Percentiles rank a stretch among this genome's conserved stretches.
Evolutionary conservation across 768 basidiomycete genomes (phyloP).

Genomic region (Boletus fagicola): DNA sequence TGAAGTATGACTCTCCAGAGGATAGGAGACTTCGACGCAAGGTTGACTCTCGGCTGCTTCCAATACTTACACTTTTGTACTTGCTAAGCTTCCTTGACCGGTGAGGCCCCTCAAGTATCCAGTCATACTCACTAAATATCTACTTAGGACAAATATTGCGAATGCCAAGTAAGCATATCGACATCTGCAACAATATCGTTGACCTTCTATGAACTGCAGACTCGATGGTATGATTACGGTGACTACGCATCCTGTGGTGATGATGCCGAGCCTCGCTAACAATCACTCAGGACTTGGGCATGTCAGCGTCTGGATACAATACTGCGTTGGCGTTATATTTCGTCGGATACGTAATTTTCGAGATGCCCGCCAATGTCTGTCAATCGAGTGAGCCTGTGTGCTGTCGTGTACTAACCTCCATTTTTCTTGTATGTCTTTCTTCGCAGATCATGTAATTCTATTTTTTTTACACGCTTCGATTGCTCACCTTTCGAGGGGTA

Average conservation of each 20-base stretch:
- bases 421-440: background rate
- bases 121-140: background rate
- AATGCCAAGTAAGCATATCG: conserved; percentile 35
- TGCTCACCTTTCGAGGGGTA: conserved; percentile 21
- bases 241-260: conserved; percentile 3
- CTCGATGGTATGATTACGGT: conserved; percentile 53
- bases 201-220: conserved; percentile 27
- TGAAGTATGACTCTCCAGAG: conserved; percentile 2
- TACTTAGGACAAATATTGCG: conserved; percentile 35
- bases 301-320: conserved; percentile 53
- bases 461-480: background rate
- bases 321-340: conserved; percentile 60
- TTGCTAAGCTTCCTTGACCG: conserved; percentile 43
- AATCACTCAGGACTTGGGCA: conserved; percentile 44
- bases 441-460: conserved; percentile 28
- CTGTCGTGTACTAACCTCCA: background rate
- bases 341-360: conserved; percentile 58
- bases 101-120: conserved; percentile 16
- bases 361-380: conserved; percentile 55
- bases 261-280: background rate
- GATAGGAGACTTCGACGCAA: conserved; percentile 33
- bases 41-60: conserved; percentile 38
- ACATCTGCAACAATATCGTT: background rate
- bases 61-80: conserved; percentile 40
- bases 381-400: no score